A percentile compares a stretch with the other conserved stretches of the same genome.
Evolutionary conservation across 805 yeast genomes (phyloP).

Genomic region (Metschnikowia lochheadii): DNA sequence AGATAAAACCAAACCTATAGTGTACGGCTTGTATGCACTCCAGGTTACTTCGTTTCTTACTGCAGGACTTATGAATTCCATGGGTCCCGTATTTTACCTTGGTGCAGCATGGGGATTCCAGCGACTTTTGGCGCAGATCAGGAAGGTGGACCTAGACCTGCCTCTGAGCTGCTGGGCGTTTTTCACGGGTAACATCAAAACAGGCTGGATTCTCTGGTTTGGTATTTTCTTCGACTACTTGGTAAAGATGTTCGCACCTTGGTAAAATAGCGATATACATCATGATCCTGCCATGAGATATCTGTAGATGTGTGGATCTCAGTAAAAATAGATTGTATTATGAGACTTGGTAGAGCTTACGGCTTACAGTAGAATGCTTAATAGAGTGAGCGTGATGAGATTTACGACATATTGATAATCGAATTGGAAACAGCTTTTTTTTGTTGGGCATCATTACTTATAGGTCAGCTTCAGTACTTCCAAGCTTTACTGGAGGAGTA

Average conservation of each 20-base stretch:
- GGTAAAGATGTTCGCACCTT: conserved; percentile 27
- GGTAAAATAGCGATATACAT: too few relatives aligned
- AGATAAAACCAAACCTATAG: conserved; percentile 62
- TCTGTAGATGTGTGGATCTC: too few relatives aligned
- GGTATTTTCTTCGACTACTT: conserved; percentile 68
- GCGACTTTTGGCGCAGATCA: conserved; percentile 66
- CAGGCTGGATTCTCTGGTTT: conserved; percentile 64
- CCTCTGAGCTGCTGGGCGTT: conserved; percentile 81
- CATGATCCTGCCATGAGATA: too few relatives aligned
- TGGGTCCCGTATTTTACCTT: conserved; percentile 81
- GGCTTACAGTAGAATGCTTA: too few relatives aligned
- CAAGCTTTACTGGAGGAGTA: too few relatives aligned
- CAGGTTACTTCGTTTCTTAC: conserved; percentile 62
- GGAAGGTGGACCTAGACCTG: conserved; percentile 68
- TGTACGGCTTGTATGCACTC: conserved; percentile 57
- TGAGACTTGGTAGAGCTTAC: too few relatives aligned
- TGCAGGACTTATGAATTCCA: conserved; percentile 71
- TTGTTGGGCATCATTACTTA: too few relatives aligned
- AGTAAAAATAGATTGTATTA: too few relatives aligned
- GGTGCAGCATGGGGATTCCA: conserved; percentile 66
- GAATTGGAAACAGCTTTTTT: too few relatives aligned
- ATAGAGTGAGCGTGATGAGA: too few relatives aligned
- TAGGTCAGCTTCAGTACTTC: too few relatives aligned
- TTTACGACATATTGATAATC: too few relatives aligned
- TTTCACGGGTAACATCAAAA: conserved; percentile 71